phyloP scores from a whole-genome alignment of 805 yeast genomes.

The Kodamaea laetipori region DNA sequence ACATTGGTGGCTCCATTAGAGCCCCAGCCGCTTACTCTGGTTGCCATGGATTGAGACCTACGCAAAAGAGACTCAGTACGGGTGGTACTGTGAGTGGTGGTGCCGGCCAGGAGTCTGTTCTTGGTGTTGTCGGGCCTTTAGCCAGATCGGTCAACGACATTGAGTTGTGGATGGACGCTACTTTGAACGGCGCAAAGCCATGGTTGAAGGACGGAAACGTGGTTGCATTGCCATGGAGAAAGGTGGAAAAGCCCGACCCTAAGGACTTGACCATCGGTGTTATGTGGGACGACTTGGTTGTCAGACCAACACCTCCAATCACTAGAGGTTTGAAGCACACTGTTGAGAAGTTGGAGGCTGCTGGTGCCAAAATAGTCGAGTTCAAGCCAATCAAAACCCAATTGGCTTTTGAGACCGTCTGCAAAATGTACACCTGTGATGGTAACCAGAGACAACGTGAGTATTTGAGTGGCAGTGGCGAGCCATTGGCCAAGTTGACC shows the following conservation, averaged over 20 bases:
- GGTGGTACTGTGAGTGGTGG: slow-evolving; percentile 55
- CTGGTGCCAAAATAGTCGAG: slow-evolving; percentile 59
- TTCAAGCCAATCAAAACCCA: slow-evolving; percentile 61
- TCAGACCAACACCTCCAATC: slow-evolving; percentile 68
- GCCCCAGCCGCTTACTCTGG: slow-evolving; percentile 70
- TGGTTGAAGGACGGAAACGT: slow-evolving; percentile 55
- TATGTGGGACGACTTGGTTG: slow-evolving; percentile 63
- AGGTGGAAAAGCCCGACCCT: slow-evolving; percentile 43
- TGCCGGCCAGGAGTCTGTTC: slow-evolving; percentile 66
- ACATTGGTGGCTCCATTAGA: slow-evolving; percentile 72
- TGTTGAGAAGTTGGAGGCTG: slow-evolving; percentile 54
- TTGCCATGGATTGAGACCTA: slow-evolving; percentile 62
- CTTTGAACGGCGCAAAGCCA: slow-evolving; percentile 64
- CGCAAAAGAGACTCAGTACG: slow-evolving; percentile 51
- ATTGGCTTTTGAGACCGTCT: slow-evolving; percentile 60
- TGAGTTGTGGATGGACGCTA: slow-evolving; percentile 65
- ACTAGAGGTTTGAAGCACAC: slow-evolving; percentile 52
- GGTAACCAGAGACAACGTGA: slow-evolving; percentile 62
- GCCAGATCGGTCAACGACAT: slow-evolving; percentile 65
- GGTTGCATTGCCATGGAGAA: slow-evolving; percentile 56
- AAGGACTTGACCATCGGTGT: slow-evolving; percentile 58
- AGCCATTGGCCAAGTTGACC: slow-evolving; percentile 65
- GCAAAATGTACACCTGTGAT: slow-evolving; percentile 61
- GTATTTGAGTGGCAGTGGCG: slow-evolving; percentile 61
- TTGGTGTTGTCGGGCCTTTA: slow-evolving; percentile 69